Evolutionary conservation across 1,284 basidiomycete genomes (phyloP).

Genomic region (Irpex lacteus): DNA sequence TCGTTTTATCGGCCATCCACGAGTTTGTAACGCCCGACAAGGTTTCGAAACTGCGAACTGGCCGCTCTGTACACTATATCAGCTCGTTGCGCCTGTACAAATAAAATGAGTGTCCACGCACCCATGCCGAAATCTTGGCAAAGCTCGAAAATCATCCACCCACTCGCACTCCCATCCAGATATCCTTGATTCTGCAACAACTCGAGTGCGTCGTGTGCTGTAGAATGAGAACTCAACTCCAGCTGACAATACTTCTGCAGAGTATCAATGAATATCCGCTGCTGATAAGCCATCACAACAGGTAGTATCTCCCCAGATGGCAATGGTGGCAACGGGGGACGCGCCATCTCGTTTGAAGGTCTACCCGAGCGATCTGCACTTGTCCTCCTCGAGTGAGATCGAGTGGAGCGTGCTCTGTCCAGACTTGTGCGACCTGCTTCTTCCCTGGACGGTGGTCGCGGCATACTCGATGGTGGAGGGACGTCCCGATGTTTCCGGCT

Average conservation of each 20-base stretch:
- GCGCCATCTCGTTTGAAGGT: slow-evolving; percentile 10
- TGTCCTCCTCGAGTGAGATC: slow-evolving; percentile 21
- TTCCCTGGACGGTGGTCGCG: slow-evolving; percentile 4
- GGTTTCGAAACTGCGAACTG: slow-evolving; percentile 79
- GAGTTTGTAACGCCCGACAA: slow-evolving; percentile 71
- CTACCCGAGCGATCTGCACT: slow-evolving; percentile 21
- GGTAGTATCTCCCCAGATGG: slow-evolving; percentile 3
- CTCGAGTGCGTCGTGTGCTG: slow-evolving; percentile 63
- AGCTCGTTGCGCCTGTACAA: not conserved
- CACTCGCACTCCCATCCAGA: slow-evolving; percentile 51
- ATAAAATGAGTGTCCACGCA: slow-evolving; percentile 33
- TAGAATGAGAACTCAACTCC: slow-evolving; percentile 58
- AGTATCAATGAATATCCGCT: slow-evolving; percentile 71
- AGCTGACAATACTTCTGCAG: slow-evolving; percentile 72
- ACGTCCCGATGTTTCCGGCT: slow-evolving; percentile 14
- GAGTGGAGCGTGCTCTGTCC: slow-evolving; percentile 22
- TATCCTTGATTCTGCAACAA: slow-evolving; percentile 61
- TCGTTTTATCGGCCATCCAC: slow-evolving; percentile 78
- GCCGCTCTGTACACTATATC: slow-evolving; percentile 60
- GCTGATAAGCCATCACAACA: slow-evolving; percentile 40
- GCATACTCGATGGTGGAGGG: slow-evolving; percentile 12
- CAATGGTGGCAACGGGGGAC: slow-evolving; percentile 20
- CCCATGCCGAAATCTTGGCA: slow-evolving; percentile 86
- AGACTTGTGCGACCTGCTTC: slow-evolving; percentile 12
- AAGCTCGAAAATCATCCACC: slow-evolving; percentile 80